These are phyloP conservation scores for Kwoniella bestiolae DNA, from an alignment of 768 basidiomycete genomes.

Conservation along the genomic window DNA sequence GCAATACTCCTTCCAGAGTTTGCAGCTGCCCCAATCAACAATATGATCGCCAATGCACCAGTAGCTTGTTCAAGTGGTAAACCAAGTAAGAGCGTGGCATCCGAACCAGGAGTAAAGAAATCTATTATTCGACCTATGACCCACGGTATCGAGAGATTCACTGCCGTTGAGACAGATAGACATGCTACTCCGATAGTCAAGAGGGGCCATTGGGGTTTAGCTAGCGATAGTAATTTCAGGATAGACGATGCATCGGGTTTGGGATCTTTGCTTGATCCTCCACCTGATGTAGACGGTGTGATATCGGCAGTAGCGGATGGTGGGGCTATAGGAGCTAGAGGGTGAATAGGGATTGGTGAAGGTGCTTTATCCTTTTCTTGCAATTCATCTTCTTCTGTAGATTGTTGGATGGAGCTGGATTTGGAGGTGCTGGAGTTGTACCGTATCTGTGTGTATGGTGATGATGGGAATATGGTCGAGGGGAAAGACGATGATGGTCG, in stretches of 20 bases:
- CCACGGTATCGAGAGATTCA: slow-evolving; percentile 49
- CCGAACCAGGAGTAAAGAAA: slow-evolving; percentile 52
- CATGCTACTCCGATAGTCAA: slow-evolving; percentile 43
- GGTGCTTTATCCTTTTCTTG: slow-evolving; percentile 22
- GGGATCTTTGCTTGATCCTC: slow-evolving; percentile 20
- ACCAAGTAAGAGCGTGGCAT: slow-evolving; percentile 46
- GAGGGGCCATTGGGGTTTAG: slow-evolving; percentile 50
- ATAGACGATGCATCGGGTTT: slow-evolving; percentile 46
- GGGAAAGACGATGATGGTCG: slow-evolving; percentile 3
- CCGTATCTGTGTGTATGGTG: slow-evolving; percentile 10
- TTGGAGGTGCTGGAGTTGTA: slow-evolving; percentile 8
- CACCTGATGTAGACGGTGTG: slow-evolving; percentile 8
- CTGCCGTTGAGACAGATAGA: slow-evolving; percentile 45
- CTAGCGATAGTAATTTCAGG: slow-evolving; percentile 45
- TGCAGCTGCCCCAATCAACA: slow-evolving; percentile 47
- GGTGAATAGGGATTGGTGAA: slow-evolving; percentile 30
- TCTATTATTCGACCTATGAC: slow-evolving; percentile 52
- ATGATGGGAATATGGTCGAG: neutral
- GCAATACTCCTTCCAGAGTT: slow-evolving; percentile 49
- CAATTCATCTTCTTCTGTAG: slow-evolving; percentile 1
- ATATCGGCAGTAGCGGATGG: slow-evolving; percentile 23
- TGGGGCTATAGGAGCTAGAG: slow-evolving; percentile 21
- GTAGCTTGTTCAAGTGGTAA: slow-evolving; percentile 49
- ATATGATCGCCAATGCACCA: slow-evolving; percentile 28
- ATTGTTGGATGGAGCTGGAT: neutral